A percentile compares a stretch with the other conserved stretches of the same genome.
phyloP scores from a whole-genome alignment of 306 rosid genomes.

The Acacia crassicarpa region DNA sequence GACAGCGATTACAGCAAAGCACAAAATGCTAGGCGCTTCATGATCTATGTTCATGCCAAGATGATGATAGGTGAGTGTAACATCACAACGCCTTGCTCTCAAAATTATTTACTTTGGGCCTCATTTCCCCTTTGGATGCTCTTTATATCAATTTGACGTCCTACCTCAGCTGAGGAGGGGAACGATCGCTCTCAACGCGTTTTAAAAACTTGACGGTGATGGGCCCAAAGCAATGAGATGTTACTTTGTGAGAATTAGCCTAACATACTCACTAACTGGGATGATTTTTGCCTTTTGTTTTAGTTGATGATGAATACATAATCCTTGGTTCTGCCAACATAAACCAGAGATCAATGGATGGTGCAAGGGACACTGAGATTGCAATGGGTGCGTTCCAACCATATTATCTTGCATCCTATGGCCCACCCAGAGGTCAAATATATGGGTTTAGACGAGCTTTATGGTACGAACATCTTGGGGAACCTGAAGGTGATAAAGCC shows the following conservation, averaged over 20 bases:
- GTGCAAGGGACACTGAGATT: constrained; percentile 85
- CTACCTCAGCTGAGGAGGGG: too few species aligned
- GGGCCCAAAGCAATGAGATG: too few species aligned
- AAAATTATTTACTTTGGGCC: not conserved
- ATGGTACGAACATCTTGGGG: constrained; percentile 73
- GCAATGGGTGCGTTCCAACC: constrained; percentile 94
- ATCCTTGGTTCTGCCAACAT: constrained; percentile 90
- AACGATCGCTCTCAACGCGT: too few species aligned
- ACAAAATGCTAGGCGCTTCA: constrained; percentile 63
- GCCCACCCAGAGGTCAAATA: constrained; percentile 55
- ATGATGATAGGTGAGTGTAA: constrained; percentile 82
- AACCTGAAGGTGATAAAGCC: not conserved
- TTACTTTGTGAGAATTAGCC: too few species aligned
- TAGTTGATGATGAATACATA: constrained; percentile 93
- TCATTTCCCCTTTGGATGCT: too few species aligned
- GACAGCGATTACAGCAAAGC: constrained; percentile 61
- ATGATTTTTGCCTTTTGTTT: not conserved
- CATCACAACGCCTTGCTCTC: not conserved
- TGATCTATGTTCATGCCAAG: constrained; percentile 96
- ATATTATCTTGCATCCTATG: constrained; percentile 34
- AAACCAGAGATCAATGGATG: constrained; percentile 92
- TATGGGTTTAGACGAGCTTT: constrained; percentile 60
- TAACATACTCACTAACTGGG: not conserved
- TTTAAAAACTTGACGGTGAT: too few species aligned
- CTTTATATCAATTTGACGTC: too few species aligned